Evolutionary conservation across 495 filamentous ascomycete genomes (phyloP).

Genomic region (Lasiosphaeria hispida): DNA sequence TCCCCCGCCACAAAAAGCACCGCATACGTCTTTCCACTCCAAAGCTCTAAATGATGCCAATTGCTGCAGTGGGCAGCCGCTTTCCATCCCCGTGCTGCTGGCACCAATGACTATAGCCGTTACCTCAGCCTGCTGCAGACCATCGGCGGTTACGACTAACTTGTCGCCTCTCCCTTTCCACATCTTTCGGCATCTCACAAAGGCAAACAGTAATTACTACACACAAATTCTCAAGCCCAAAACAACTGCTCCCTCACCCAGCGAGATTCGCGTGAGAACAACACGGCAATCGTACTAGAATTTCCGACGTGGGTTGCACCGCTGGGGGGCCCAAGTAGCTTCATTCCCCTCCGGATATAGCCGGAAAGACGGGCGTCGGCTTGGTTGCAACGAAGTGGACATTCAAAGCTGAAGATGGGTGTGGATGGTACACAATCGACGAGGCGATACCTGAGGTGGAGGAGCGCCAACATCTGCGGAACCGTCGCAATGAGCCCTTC

Average conservation of each 20-base stretch:
- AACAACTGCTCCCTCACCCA: conserved; percentile 9
- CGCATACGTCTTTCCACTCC: too few relatives aligned
- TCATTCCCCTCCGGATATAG: conserved; percentile 3
- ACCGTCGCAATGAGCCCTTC: conserved; percentile 8
- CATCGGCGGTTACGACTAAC: too few relatives aligned
- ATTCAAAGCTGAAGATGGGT: conserved; percentile 5
- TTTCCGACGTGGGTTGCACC: conserved; percentile 3
- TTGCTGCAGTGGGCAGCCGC: too few relatives aligned
- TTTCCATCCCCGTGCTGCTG: too few relatives aligned
- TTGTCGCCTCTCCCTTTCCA: too few relatives aligned
- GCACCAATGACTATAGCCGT: too few relatives aligned
- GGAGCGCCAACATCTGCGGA: conserved; percentile 8
- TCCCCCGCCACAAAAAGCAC: too few relatives aligned
- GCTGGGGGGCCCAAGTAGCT: conserved; percentile 6
- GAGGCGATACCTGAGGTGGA: conserved; percentile 4
- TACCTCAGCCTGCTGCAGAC: too few relatives aligned
- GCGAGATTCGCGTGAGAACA: conserved; percentile 5
- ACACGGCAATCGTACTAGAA: background rate
- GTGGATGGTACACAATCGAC: conserved; percentile 9
- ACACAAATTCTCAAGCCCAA: conserved; percentile 15
- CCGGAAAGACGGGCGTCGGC: background rate
- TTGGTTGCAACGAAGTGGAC: background rate
- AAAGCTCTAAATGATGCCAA: too few relatives aligned
- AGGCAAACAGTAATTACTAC: too few relatives aligned
- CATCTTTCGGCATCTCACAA: too few relatives aligned